Evolutionary conservation across 2,329 filamentous ascomycete genomes (phyloP).

Genomic region (Knufia fluminis): DNA sequence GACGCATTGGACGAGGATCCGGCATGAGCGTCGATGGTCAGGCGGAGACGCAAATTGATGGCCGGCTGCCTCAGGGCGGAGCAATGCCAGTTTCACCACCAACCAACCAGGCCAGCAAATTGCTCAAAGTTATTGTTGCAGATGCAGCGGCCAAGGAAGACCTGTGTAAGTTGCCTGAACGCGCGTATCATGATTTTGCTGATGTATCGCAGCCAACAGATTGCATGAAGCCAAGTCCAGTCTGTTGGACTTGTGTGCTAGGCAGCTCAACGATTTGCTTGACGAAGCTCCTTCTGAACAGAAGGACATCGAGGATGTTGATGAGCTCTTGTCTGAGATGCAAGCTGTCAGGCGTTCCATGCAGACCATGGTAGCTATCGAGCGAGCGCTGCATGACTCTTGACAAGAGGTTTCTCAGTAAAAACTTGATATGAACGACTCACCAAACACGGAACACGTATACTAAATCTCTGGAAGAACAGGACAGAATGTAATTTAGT

Average conservation of each 20-base stretch:
- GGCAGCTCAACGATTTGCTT: slow-evolving; percentile 7
- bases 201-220: slow-evolving; percentile 1
- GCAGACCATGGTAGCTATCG: slow-evolving; percentile 6
- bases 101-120: background rate
- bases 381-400: background rate
- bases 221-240: slow-evolving; percentile 1
- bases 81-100: background rate
- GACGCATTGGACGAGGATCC: background rate
- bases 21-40: background rate
- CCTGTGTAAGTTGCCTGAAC: background rate
- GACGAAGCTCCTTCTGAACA: slow-evolving; percentile 4
- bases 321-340: slow-evolving; percentile 8
- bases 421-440: background rate
- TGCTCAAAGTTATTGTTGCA: slow-evolving; percentile 4
- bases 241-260: slow-evolving; percentile 3
- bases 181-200: background rate
- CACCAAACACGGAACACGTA: background rate
- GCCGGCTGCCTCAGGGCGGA: background rate
- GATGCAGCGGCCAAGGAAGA: background rate
- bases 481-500: background rate
- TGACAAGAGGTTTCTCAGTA: background rate
- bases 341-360: slow-evolving; percentile 6
- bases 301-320: slow-evolving; percentile 5
- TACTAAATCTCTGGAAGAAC: background rate
- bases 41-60: background rate